Evolutionary conservation across 768 basidiomycete species (phyloP).

Genomic region (Phanerochaete carnosa): DNA sequence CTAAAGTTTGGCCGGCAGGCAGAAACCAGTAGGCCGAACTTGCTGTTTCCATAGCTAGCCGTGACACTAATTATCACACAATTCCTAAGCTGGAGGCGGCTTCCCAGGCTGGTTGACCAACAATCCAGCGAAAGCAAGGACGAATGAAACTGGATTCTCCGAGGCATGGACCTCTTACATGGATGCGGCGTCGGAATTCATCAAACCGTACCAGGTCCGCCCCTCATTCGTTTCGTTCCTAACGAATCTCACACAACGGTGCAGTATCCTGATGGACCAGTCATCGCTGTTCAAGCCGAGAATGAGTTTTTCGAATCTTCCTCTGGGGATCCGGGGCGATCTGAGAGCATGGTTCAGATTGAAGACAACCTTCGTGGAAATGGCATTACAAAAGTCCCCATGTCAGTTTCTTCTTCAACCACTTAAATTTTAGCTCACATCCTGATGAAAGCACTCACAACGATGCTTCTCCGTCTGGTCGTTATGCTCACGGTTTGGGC

Average conservation of each 20-base stretch:
- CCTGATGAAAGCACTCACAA: conserved; percentile 17
- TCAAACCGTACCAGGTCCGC: conserved; percentile 18
- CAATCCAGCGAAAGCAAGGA: conserved; percentile 17
- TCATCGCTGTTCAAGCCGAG: conserved; percentile 21
- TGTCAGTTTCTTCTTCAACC: conserved; percentile 2
- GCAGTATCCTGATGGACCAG: conserved; percentile 23
- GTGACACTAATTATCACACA: not conserved
- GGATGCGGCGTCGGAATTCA: conserved; percentile 12
- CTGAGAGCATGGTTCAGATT: conserved; percentile 20
- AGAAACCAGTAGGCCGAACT: conserved; percentile 16
- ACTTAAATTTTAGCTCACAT: not conserved
- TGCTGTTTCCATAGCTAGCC: not conserved
- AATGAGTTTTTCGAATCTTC: conserved; percentile 18
- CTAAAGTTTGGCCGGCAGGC: conserved; percentile 7
- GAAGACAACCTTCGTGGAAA: conserved; percentile 17
- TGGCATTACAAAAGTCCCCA: conserved; percentile 19
- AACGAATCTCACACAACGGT: not conserved
- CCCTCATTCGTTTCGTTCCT: not conserved
- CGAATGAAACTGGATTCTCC: conserved; percentile 17
- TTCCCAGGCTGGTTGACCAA: conserved; percentile 26
- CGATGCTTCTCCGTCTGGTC: conserved; percentile 11
- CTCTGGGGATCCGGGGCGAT: conserved; percentile 14
- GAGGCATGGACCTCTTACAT: conserved; percentile 22
- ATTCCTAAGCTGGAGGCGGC: conserved; percentile 17
- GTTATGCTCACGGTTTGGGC: conserved; percentile 18